Base-by-base conservation (phyloP, 148 eudicot genomes). In the Diospyros kaki region DNA sequence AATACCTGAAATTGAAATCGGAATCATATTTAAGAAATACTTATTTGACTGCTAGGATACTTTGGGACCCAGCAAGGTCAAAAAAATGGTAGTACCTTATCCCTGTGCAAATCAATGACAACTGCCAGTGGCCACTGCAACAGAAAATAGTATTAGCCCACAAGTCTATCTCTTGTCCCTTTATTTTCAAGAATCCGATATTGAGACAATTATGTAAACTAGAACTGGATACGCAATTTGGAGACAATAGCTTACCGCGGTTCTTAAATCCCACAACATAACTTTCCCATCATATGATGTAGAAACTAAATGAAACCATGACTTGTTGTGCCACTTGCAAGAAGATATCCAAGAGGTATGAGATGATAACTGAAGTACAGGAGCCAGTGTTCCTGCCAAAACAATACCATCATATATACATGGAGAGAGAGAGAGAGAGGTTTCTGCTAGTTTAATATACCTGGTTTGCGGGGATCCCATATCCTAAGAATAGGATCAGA, bases 291-390 rank as follows among this genome's bases (percentile, higher is more conserved):
- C n/a, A n/a, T n/a, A n/a, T n/a, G n/a, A n/a, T n/a, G n/a, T n/a
- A n/a, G n/a, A n/a, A n/a, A n/a, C n/a, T n/a, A n/a, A n/a, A n/a
- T n/a, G n/a, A n/a, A n/a, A n/a, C n/a, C n/a, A n/a, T n/a, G n/a
- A n/a, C n/a, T n/a, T n/a, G n/a, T n/a, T n/a, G n/a, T n/a, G n/a
- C n/a, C n/a, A n/a, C n/a, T n/a, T n/a, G n/a, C n/a, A n/a, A n/a
- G n/a, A n/a, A n/a, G 97, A 85, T 72, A 95, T 88, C 98, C 98
- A 95, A 62, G 90, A 90, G 43, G 84, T 82, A 81, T 95, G 98
- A 13, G 93, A 90, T 48, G 97, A 89, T 74, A 95, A 95, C 84
- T 90, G 91, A 60, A 84, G 92, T 59, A 86, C 55, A 74, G 98
- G 98, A 81, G 92, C 90, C 83, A 84, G 79, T 58, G 96, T 87